A percentile compares a stretch with the other conserved stretches of the same genome.
These are phyloP conservation scores for Boletus sp. DNA, from an alignment of 768 basidiomycete species.

Conservation along the genomic window DNA sequence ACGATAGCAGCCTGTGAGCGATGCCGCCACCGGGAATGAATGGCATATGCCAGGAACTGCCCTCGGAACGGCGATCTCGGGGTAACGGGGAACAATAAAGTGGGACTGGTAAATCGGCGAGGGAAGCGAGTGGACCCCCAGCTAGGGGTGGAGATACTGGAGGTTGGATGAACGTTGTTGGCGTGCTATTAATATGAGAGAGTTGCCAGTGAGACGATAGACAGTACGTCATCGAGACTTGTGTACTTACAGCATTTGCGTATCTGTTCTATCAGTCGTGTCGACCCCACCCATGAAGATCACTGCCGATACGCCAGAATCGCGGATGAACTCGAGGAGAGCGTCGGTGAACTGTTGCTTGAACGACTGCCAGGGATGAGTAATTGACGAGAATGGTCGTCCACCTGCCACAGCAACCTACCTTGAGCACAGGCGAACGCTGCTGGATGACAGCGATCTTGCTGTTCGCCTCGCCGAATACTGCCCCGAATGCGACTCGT, in stretches of 20 bases:
- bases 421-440: conserved; percentile 77
- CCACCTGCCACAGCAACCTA: conserved; percentile 25
- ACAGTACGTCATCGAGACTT: not conserved
- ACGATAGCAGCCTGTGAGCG: conserved; percentile 60
- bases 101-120: conserved; percentile 51
- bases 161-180: conserved; percentile 59
- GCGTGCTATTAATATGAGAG: conserved; percentile 55
- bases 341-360: conserved; percentile 66
- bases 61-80: conserved; percentile 31
- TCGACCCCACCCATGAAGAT: conserved; percentile 78
- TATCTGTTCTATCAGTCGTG: conserved; percentile 67
- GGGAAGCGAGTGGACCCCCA: conserved; percentile 41
- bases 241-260: conserved; percentile 68
- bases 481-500: conserved; percentile 35
- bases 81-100: conserved; percentile 50
- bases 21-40: conserved; percentile 82
- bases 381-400: not conserved
- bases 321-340: conserved; percentile 56
- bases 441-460: conserved; percentile 71
- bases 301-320: conserved; percentile 47
- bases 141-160: conserved; percentile 43
- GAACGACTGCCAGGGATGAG: conserved; percentile 42
- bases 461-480: conserved; percentile 55
- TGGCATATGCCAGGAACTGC: conserved; percentile 43
- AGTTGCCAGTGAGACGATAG: conserved; percentile 3